phyloP scores from a whole-genome alignment of 2,329 filamentous ascomycete species.

The Calycina herbarum region DNA sequence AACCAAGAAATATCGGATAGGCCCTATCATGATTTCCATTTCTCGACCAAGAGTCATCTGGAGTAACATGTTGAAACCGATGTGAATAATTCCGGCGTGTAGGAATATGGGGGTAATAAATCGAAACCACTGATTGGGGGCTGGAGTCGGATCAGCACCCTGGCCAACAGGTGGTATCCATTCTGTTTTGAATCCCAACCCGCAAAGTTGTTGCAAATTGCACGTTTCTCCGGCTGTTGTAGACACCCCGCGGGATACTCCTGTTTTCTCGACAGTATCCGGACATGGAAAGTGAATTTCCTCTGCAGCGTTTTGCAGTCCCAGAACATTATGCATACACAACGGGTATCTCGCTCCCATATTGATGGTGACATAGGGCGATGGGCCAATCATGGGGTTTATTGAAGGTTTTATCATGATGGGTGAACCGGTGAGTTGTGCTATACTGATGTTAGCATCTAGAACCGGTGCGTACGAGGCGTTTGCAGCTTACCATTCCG shows the following conservation, averaged over 20 bases:
- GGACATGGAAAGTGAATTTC: conserved; percentile 74
- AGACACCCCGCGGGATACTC: background rate
- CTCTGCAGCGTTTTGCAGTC: conserved; percentile 55
- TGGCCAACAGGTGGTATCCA: conserved; percentile 30
- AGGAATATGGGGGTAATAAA: conserved; percentile 96
- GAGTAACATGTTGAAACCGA: conserved; percentile 90
- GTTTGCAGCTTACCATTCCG: conserved; percentile 66
- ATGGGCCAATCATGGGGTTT: conserved; percentile 97
- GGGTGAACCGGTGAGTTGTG: conserved; percentile 69
- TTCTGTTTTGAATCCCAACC: conserved; percentile 57
- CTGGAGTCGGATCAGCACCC: conserved; percentile 49
- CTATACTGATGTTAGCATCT: conserved; percentile 43
- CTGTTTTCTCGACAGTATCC: conserved; percentile 63
- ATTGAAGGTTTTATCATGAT: conserved; percentile 67
- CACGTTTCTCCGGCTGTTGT: conserved; percentile 53
- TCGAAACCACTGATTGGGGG: conserved; percentile 91
- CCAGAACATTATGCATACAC: conserved; percentile 85
- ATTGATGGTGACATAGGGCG: conserved; percentile 86
- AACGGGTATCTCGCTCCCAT: conserved; percentile 92
- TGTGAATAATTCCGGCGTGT: conserved; percentile 91
- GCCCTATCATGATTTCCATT: conserved; percentile 88
- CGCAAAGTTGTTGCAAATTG: conserved; percentile 77
- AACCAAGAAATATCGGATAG: conserved; percentile 82
- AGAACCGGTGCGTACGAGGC: background rate
- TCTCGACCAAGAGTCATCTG: conserved; percentile 88